Percentiles rank a stretch among this genome's conserved stretches.
Conservation (phyloP, 768 basidiomycete species). For the Nevesoporus exiguus region DNA sequence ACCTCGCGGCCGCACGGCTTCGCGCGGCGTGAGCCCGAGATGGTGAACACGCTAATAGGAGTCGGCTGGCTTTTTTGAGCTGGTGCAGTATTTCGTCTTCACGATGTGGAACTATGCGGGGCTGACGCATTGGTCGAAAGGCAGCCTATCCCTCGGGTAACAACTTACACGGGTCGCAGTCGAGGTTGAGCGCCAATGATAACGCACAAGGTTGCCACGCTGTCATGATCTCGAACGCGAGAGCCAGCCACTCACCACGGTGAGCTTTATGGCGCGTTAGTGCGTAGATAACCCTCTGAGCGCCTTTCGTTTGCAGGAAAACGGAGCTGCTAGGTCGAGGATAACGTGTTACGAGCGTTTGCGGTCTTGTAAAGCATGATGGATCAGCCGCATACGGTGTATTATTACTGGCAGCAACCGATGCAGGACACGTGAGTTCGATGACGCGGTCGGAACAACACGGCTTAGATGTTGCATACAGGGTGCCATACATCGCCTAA, state of each 20-base stretch:
- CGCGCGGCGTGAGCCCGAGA: too few species aligned
- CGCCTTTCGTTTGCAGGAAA: not conserved
- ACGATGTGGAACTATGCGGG: constrained; percentile 1
- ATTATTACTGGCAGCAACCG: constrained; percentile 72
- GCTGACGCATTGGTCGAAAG: not conserved
- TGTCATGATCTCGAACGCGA: not conserved
- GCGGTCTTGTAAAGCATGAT: constrained; percentile 49
- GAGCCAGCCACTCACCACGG: too few species aligned
- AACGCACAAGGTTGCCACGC: not conserved
- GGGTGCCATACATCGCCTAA: constrained; percentile 19
- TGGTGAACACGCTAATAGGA: too few species aligned
- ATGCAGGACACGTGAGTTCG: constrained; percentile 53
- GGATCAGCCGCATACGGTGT: constrained; percentile 63
- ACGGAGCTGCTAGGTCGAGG: not conserved
- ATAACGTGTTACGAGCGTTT: not conserved
- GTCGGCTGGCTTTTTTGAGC: too few species aligned
- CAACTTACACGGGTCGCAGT: not conserved
- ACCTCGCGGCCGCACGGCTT: too few species aligned
- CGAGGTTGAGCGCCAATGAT: not conserved
- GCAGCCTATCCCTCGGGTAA: too few species aligned
- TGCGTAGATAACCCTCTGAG: too few species aligned
- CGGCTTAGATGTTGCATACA: constrained; percentile 13
- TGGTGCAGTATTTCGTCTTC: not conserved
- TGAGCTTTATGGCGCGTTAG: too few species aligned
- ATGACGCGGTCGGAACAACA: constrained; percentile 14